Evolutionary conservation across 345 rosid genomes (phyloP).

Genomic region (Populus deltoides): DNA sequence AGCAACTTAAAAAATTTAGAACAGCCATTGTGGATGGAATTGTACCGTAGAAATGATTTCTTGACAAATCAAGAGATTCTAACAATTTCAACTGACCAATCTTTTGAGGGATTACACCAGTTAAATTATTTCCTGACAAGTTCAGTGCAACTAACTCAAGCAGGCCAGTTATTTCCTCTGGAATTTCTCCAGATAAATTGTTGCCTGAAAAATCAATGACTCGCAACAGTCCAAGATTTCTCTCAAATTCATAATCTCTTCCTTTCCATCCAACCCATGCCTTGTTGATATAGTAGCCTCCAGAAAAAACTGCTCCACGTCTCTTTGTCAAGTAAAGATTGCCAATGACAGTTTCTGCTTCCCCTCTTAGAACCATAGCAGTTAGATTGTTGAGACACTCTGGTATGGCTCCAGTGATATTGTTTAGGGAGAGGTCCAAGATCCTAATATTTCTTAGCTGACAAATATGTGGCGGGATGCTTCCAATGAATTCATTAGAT

Average conservation of each 20-base stretch:
- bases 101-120: slow-evolving; percentile 6
- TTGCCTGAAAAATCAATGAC: slow-evolving; percentile 14
- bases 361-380: background rate
- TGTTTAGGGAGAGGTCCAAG: slow-evolving; percentile 16
- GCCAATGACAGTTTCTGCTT: too few relatives aligned
- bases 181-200: slow-evolving; percentile 16
- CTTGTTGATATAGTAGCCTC: background rate
- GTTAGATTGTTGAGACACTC: slow-evolving; percentile 15
- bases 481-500: slow-evolving; percentile 22
- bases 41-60: slow-evolving; percentile 8
- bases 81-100: slow-evolving; percentile 7
- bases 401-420: slow-evolving; percentile 15
- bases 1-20: background rate
- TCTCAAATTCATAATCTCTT: background rate
- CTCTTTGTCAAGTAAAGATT: background rate
- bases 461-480: slow-evolving; percentile 10
- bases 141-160: slow-evolving; percentile 5
- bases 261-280: slow-evolving; percentile 14
- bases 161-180: slow-evolving; percentile 9
- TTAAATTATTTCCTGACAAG: slow-evolving; percentile 18
- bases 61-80: slow-evolving; percentile 16
- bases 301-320: background rate
- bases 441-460: slow-evolving; percentile 2
- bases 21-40: slow-evolving; percentile 8
- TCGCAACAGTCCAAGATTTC: slow-evolving; percentile 7